Evolutionary conservation across 768 basidiomycete species (phyloP).

Genomic region (Tubosaeta sp.): DNA sequence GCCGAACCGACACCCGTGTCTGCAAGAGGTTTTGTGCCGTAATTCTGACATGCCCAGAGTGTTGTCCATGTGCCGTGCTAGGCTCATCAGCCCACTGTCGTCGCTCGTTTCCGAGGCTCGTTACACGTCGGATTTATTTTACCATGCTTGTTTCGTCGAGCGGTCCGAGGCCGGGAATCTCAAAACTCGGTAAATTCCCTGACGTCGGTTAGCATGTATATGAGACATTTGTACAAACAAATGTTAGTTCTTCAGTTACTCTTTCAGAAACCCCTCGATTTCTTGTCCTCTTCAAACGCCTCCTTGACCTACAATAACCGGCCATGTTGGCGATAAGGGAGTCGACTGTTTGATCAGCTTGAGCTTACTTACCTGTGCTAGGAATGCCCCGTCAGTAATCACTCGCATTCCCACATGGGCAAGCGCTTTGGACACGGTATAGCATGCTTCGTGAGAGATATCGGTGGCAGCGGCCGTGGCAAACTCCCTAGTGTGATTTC

Average conservation of each 20-base stretch:
- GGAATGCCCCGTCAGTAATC: slow-evolving; percentile 64
- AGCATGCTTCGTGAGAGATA: slow-evolving; percentile 60
- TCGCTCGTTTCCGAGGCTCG: neutral
- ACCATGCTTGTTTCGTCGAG: neutral
- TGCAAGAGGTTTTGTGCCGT: neutral
- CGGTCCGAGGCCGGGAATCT: neutral
- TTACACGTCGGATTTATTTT: neutral
- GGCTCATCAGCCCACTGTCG: neutral
- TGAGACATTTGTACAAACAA: neutral
- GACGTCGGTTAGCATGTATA: neutral
- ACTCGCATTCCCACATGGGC: slow-evolving; percentile 67
- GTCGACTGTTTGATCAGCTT: neutral
- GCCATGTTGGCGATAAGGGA: neutral
- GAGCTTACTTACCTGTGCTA: slow-evolving; percentile 41
- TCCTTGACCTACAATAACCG: slow-evolving; percentile 38
- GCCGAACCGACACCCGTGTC: neutral
- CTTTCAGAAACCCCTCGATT: slow-evolving; percentile 6
- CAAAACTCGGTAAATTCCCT: neutral
- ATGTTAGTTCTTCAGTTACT: neutral
- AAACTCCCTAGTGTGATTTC: slow-evolving; percentile 75
- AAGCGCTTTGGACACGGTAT: slow-evolving; percentile 66
- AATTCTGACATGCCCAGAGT: neutral
- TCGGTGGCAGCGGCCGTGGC: slow-evolving; percentile 56
- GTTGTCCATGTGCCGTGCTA: too few species aligned
- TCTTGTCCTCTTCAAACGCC: slow-evolving; percentile 46